Base-by-base conservation (phyloP, 73 alveolate species). In the Paramecium primaurelia region DNA sequence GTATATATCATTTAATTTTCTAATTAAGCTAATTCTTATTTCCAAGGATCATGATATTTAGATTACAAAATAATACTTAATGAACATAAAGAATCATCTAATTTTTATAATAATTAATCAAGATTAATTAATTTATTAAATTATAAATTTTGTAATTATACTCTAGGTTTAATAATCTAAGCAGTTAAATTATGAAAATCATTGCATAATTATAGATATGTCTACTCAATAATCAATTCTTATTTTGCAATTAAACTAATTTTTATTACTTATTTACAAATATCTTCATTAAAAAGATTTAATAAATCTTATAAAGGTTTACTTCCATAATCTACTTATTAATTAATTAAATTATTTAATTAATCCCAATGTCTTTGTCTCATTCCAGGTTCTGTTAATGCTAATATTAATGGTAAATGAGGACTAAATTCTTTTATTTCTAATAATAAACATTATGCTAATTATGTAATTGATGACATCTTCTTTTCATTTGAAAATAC, bases 331-430 rank as follows among this genome's bases (percentile, higher is more conserved):
- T 28, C 51, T 12, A 64, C 26, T 64, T 64, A n/a, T 20, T 64
- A 10, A 32, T 16, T 5, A 28, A 64, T 12, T 11, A 28, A 32
- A 0, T 34, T 14, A 73, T 40, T 73, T 37, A 73, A 36, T 40
- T 73, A 14, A 37, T 73, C 59, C 87, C 87, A 73, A 73, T 73
- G 87, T 73, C 87, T 32, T 36, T 73, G 22, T 73, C 59, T 73
- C 87, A 73, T 73, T 16, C 87, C 87, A 12, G 30, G 28, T 73
- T 73, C 87, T 10, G 87, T 73, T 8, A 73, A 38, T 9, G 87
- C 87, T 3, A 73, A n/a, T 73, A 73, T 37, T 73, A 73, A 36
- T 37, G 87, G 87, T 11, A 73, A 38, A 37, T 73, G 40, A 12
- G 87, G 87, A 30, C 47, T 30, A 9, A 73, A 73, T 0, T 32